These are phyloP conservation scores for Neurospora sp. DNA, from an alignment of 2,329 filamentous ascomycete genomes.

Conservation along the genomic window DNA sequence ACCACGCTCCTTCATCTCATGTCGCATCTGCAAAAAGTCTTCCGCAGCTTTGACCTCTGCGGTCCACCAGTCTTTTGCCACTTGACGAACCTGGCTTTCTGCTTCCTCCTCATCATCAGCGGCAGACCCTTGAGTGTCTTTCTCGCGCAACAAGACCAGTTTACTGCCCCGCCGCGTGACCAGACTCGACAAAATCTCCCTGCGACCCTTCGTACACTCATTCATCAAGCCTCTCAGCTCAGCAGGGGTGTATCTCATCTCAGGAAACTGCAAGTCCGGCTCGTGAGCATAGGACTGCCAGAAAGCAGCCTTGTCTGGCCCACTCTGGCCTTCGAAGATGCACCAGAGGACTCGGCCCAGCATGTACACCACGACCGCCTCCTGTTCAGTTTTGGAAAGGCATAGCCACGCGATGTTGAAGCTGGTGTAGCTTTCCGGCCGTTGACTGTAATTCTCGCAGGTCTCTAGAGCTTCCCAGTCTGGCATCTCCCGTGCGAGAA, in stretches of 20 bases:
- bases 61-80: constrained; percentile 37
- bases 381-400: constrained; percentile 40
- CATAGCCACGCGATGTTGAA: constrained; percentile 49
- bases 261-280: constrained; percentile 45
- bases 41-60: constrained; percentile 37
- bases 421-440: constrained; percentile 19
- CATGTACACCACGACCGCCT: constrained; percentile 52
- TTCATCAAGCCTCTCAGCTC: constrained; percentile 38
- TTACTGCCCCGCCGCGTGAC: constrained; percentile 35
- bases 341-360: constrained; percentile 52
- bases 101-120: constrained; percentile 13
- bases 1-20: constrained; percentile 26
- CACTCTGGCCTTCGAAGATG: constrained; percentile 50
- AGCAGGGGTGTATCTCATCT: constrained; percentile 36
- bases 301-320: constrained; percentile 44
- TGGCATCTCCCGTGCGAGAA: constrained; percentile 35
- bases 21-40: constrained; percentile 33
- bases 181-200: constrained; percentile 32
- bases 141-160: constrained; percentile 27
- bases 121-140: constrained; percentile 3
- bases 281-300: constrained; percentile 52
- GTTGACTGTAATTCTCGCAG: constrained; percentile 30
- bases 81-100: constrained; percentile 19
- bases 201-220: constrained; percentile 39
- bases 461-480: constrained; percentile 33